Evolutionary conservation across 1,139 yeast species (phyloP).

Genomic region (Hyphopichia wangnamkhiaoensis): DNA sequence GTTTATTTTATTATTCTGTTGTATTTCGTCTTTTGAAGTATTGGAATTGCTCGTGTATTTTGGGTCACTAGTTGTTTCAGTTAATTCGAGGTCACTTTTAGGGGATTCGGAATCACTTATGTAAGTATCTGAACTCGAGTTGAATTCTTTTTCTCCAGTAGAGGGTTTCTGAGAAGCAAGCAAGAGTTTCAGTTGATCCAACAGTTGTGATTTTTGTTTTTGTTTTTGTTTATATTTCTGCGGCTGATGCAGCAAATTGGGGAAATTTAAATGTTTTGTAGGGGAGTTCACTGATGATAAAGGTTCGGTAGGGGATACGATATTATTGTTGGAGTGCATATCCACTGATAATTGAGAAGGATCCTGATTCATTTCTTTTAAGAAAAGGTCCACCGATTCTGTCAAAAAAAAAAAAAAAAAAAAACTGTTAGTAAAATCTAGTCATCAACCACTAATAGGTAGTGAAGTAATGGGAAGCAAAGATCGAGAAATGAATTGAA

Average conservation of each 20-base stretch:
- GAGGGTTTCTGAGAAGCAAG: neutral
- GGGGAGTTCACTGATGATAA: conserved; percentile 28
- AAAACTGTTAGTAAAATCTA: too few species aligned
- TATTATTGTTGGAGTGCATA: neutral
- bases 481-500: too few species aligned
- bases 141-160: conserved; percentile 27
- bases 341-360: conserved; percentile 7
- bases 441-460: too few species aligned
- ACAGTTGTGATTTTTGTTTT: neutral
- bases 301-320: conserved; percentile 7
- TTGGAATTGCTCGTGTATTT: neutral
- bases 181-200: neutral
- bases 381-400: conserved; percentile 30
- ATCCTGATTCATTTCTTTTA: conserved; percentile 26
- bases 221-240: neutral
- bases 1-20: conserved; percentile 3
- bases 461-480: too few species aligned
- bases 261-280: conserved; percentile 37
- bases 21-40: conserved; percentile 10
- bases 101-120: conserved; percentile 31
- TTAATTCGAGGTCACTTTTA: neutral
- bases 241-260: conserved; percentile 10
- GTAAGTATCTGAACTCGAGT: conserved; percentile 46
- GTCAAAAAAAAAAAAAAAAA: too few species aligned
- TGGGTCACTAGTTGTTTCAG: neutral